Evolutionary conservation across 2,329 filamentous ascomycete species (phyloP).

Genomic region (Apiospora hydei): DNA sequence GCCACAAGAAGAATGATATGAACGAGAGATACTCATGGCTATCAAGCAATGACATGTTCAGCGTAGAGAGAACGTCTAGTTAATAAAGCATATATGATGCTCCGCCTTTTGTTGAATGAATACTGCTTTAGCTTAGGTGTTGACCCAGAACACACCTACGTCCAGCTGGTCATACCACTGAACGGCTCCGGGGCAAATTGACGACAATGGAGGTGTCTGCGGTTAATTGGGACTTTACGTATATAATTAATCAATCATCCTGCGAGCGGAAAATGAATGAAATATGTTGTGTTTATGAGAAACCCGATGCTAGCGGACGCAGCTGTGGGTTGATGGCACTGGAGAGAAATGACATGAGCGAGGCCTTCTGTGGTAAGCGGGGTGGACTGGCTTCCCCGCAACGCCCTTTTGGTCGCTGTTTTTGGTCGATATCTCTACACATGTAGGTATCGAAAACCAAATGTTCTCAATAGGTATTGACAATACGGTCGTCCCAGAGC

Average conservation of each 20-base stretch:
- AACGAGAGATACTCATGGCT: not conserved
- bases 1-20: not conserved
- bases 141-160: not conserved
- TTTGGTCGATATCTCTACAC: too few species aligned
- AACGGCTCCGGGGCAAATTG: not conserved
- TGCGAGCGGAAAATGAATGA: too few species aligned
- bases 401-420: too few species aligned
- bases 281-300: too few species aligned
- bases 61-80: not conserved
- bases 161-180: not conserved
- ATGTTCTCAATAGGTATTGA: too few species aligned
- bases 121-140: not conserved
- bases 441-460: too few species aligned
- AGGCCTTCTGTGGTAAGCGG: not conserved
- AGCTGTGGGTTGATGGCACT: not conserved
- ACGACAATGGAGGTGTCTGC: not conserved
- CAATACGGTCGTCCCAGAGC: not conserved
- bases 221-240: too few species aligned
- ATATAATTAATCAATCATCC: too few species aligned
- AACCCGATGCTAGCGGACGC: too few species aligned
- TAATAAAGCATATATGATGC: not conserved
- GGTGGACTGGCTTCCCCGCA: not conserved
- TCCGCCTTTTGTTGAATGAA: not conserved
- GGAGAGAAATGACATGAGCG: too few species aligned
- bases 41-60: not conserved